These are phyloP conservation scores for Dactylellina haptotyla DNA, from an alignment of 2,329 filamentous ascomycete genomes.

Conservation along the genomic window DNA sequence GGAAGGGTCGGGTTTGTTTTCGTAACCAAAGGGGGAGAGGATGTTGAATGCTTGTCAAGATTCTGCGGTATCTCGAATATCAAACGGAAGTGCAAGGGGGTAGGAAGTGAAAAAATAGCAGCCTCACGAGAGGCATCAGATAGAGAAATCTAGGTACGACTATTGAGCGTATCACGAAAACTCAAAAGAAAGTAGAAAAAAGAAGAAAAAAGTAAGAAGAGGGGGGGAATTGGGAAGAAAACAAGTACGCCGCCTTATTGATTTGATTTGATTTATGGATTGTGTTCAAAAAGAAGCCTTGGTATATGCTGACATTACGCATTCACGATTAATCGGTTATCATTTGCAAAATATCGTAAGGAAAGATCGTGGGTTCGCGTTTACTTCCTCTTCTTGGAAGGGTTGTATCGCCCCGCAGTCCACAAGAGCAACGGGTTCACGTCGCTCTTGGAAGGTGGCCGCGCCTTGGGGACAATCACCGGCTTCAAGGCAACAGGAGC, in stretches of 20 bases:
- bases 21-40: not conserved
- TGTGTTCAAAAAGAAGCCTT: not conserved
- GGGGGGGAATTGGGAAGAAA: slow-evolving; percentile 10
- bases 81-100: not conserved
- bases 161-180: slow-evolving; percentile 5
- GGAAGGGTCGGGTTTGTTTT: not conserved
- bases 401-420: slow-evolving; percentile 58
- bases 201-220: slow-evolving; percentile 3
- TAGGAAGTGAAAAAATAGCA: slow-evolving; percentile 2
- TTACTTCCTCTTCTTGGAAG: slow-evolving; percentile 51
- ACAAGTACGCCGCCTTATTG: slow-evolving; percentile 34
- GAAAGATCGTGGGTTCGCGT: not conserved
- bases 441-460: slow-evolving; percentile 43
- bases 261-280: too few relatives aligned
- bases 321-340: slow-evolving; percentile 8
- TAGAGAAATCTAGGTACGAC: slow-evolving; percentile 42
- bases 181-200: slow-evolving; percentile 15
- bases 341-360: not conserved
- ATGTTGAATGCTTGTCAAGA: slow-evolving; percentile 30
- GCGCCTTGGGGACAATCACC: slow-evolving; percentile 54
- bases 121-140: slow-evolving; percentile 34
- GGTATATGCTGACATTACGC: slow-evolving; percentile 1
- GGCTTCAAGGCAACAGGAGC: slow-evolving; percentile 42
- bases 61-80: slow-evolving; percentile 46
- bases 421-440: slow-evolving; percentile 57